Base-by-base conservation (phyloP, 495 filamentous ascomycete genomes). In the Chaetomium tenue region DNA sequence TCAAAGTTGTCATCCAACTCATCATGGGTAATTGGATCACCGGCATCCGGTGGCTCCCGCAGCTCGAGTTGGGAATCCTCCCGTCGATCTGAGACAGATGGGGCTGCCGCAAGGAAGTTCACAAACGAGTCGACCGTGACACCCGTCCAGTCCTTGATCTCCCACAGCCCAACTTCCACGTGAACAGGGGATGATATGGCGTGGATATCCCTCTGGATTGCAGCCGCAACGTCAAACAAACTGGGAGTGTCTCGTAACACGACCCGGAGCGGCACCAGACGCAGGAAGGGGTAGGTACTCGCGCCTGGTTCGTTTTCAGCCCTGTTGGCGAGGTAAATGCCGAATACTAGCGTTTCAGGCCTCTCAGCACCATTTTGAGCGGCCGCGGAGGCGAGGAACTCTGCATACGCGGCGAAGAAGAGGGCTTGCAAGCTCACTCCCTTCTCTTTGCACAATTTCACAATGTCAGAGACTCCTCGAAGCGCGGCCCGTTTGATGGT, bases 71-170 rank as follows among this genome's bases (percentile, higher is more conserved):
- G 28, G 0, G 50, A 37, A 25, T 53, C 30, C 13, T 20, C 22
- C 28, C 22, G 13, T n/a, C 7, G 4, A 55, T 0, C 16, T 5
- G 5, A 16, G 2, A 6, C 15, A 5, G 26, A 16, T 8, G 39
- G 23, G 20, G 78, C 77, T 7, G 75, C 63, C 58, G 73, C 75
- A 28, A 87, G 68, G 56, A 87, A 86, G 66, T 88, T 88, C 51
- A 87, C 84, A 72, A 81, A 84, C 7, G 75, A 76, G 60, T 81
- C 73, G 6, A 83, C 70, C 57, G 64, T 66, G 22, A 82, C 51
- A 0, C 80, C 80, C 9, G 80, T 83, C 79, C 81, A 82, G 12
- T 74, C 65, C 47, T 75, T 66, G 15, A 84, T 74, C 65, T 84
- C 81, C 81, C 81, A 83, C 3, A 83, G 64, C 16, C 77, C 74